Evolutionary conservation across 192 early-diverging fungal genomes (phyloP).

Genomic region (Paraglomus occultum): DNA sequence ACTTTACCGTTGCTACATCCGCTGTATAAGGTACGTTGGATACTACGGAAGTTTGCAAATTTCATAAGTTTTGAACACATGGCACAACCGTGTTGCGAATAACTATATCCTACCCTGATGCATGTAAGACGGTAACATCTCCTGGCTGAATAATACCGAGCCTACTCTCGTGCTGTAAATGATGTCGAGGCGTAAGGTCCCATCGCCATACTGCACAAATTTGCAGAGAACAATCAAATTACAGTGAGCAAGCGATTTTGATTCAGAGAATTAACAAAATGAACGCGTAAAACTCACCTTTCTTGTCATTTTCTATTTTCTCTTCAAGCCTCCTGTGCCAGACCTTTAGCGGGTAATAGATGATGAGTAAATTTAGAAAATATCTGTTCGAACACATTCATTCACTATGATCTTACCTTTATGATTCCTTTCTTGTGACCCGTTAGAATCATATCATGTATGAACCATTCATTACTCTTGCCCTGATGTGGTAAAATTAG

Average conservation of each 20-base stretch:
- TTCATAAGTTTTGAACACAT: neutral
- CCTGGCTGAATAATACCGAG: neutral
- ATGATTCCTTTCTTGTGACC: constrained; percentile 56
- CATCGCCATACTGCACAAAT: constrained; percentile 11
- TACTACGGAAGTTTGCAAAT: constrained; percentile 26
- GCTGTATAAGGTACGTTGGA: constrained; percentile 44
- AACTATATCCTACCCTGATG: constrained; percentile 6
- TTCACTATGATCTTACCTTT: constrained; percentile 43
- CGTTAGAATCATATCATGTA: constrained; percentile 52
- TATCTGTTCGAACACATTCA: neutral
- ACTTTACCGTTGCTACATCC: constrained; percentile 53
- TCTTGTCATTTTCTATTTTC: neutral
- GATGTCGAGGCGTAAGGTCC: constrained; percentile 6
- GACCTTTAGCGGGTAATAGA: neutral
- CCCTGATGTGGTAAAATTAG: constrained; percentile 24
- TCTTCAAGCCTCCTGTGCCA: neutral
- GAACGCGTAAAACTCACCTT: constrained; percentile 22
- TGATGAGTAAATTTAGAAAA: constrained; percentile 26
- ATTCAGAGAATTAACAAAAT: constrained; percentile 27
- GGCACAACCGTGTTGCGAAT: neutral
- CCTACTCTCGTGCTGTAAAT: constrained; percentile 18
- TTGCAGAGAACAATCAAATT: neutral
- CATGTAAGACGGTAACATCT: constrained; percentile 5
- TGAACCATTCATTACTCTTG: constrained; percentile 46
- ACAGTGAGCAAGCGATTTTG: neutral